Evolutionary conservation across 176 grass and related monocot species (phyloP).

Genomic region (Phoenix roebelenii): DNA sequence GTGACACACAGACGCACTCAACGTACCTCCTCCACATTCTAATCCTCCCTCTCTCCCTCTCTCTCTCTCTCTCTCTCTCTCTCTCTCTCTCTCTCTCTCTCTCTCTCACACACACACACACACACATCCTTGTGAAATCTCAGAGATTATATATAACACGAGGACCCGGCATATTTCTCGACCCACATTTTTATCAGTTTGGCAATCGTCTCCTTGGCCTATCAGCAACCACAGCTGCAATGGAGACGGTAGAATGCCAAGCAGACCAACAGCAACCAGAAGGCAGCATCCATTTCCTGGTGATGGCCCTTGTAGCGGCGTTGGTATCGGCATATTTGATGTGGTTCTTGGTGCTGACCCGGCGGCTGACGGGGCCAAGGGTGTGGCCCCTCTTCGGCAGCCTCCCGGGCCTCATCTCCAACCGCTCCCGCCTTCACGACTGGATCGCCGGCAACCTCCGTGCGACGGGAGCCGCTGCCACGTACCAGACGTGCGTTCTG

Average conservation of each 20-base stretch:
- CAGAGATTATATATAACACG: constrained; percentile 28
- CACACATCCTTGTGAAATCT: not conserved
- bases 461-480: constrained; percentile 49
- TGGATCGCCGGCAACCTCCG: constrained; percentile 89
- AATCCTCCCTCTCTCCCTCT: not conserved
- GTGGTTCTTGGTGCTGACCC: constrained; percentile 72
- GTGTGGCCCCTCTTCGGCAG: constrained; percentile 84
- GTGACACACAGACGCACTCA: too few relatives aligned
- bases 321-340: constrained; percentile 48
- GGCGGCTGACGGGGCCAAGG: constrained; percentile 53
- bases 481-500: constrained; percentile 91
- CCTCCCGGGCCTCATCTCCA: constrained; percentile 58
- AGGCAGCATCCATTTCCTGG: constrained; percentile 11
- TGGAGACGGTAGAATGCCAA: constrained; percentile 12
- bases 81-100: too few relatives aligned
- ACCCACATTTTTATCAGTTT: constrained; percentile 21
- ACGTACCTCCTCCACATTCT: too few relatives aligned
- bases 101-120: too few relatives aligned
- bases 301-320: constrained; percentile 13
- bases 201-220: not conserved
- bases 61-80: not conserved
- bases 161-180: constrained; percentile 52
- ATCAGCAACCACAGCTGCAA: not conserved
- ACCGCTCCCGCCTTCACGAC: constrained; percentile 70
- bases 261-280: constrained; percentile 1